Evolutionary conservation across 2,329 filamentous ascomycete species (phyloP).

Genomic region (Aspergillus sp.): DNA sequence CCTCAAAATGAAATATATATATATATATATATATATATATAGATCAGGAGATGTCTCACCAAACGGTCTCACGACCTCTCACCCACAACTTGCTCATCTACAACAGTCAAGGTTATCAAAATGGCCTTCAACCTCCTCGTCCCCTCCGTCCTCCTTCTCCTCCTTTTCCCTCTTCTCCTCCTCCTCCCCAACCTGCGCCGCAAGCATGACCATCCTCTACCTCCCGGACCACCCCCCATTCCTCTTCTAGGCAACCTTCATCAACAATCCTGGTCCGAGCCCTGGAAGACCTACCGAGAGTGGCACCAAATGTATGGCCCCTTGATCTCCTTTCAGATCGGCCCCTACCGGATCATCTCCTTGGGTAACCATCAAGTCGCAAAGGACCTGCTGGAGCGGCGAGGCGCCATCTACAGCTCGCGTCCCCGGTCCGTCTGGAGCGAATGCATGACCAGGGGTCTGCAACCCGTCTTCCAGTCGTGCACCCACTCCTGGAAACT

Average conservation of each 20-base stretch:
- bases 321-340: background rate
- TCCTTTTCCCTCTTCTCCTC: background rate
- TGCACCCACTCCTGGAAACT: background rate
- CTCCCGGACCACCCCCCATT: background rate
- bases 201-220: background rate
- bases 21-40: too few relatives aligned
- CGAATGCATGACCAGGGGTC: background rate
- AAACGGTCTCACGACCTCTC: too few relatives aligned
- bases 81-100: too few relatives aligned
- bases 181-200: background rate
- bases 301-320: slow-evolving; percentile 1
- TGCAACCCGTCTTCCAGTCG: background rate
- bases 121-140: too few relatives aligned
- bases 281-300: background rate
- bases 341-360: background rate
- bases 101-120: too few relatives aligned
- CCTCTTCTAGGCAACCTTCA: background rate
- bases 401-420: background rate
- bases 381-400: background rate
- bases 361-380: background rate
- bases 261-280: background rate
- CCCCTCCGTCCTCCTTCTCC: background rate
- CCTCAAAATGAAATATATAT: too few relatives aligned
- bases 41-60: too few relatives aligned
- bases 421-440: background rate